phyloP scores from a whole-genome alignment of 1,284 basidiomycete species.

The Coniophora puteana region DNA sequence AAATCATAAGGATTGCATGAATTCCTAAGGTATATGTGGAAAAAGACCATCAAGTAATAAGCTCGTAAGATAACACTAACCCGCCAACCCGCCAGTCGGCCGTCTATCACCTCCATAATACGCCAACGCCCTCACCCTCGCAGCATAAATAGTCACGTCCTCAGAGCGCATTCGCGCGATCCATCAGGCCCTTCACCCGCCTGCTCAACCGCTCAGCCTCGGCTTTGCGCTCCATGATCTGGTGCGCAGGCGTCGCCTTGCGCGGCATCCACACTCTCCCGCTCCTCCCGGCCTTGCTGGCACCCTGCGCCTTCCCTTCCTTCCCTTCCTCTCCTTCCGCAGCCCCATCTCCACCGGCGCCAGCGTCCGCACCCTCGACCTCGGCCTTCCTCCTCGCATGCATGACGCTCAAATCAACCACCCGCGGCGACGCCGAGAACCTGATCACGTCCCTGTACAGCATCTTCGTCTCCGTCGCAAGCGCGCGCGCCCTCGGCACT shows the following conservation, averaged over 20 bases:
- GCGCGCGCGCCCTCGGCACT: conserved; percentile 59
- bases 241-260: conserved; percentile 75
- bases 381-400: conserved; percentile 47
- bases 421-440: conserved; percentile 73
- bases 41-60: too few relatives aligned
- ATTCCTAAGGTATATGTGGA: too few relatives aligned
- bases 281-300: too few relatives aligned
- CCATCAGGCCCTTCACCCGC: conserved; percentile 65
- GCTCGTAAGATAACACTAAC: too few relatives aligned
- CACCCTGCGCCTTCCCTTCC: too few relatives aligned
- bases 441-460: conserved; percentile 81
- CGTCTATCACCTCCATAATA: too few relatives aligned
- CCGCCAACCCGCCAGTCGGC: too few relatives aligned
- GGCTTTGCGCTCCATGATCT: conserved; percentile 72
- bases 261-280: conserved; percentile 63
- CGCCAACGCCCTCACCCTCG: too few relatives aligned
- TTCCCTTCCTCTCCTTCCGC: too few relatives aligned
- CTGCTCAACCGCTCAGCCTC: conserved; percentile 68
- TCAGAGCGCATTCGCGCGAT: conserved; percentile 42
- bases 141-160: not conserved
- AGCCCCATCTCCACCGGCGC: conserved; percentile 35
- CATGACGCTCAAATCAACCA: conserved; percentile 76
- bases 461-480: conserved; percentile 77
- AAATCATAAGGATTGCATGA: too few relatives aligned
- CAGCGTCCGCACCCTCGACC: conserved; percentile 30